Conservation (phyloP, 1,284 basidiomycete genomes). For the Ceratobasidium papillatum region DNA sequence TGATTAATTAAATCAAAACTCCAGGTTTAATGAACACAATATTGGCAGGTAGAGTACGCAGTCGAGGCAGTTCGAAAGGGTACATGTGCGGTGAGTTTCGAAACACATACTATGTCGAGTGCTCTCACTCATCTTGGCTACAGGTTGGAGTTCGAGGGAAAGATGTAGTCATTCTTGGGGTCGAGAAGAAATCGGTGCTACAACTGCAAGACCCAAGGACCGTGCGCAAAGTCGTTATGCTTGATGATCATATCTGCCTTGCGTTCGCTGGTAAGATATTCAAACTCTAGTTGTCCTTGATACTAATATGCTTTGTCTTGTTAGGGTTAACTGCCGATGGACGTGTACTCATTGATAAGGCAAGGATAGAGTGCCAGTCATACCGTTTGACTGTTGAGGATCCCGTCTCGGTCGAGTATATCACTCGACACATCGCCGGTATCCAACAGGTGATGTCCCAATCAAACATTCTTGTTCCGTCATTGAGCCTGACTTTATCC, state of each 20-base stretch:
- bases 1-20: constrained; percentile 46
- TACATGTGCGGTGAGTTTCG: constrained; percentile 85
- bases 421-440: constrained; percentile 96
- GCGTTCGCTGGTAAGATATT: constrained; percentile 88
- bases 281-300: not conserved
- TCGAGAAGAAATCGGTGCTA: constrained; percentile 98
- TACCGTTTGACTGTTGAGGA: constrained; percentile 98
- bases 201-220: constrained; percentile 98
- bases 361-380: constrained; percentile 96
- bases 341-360: constrained; percentile 97
- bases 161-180: constrained; percentile 94
- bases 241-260: constrained; percentile 97
- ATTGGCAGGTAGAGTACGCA: constrained; percentile 92
- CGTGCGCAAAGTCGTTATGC: constrained; percentile 97
- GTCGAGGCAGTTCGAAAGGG: constrained; percentile 96
- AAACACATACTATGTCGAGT: not conserved
- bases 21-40: constrained; percentile 45
- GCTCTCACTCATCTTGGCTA: constrained; percentile 22
- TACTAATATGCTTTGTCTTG: not conserved
- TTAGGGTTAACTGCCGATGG: constrained; percentile 96
- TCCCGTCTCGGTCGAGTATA: constrained; percentile 97
- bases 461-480: constrained; percentile 3
- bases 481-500: constrained; percentile 29
- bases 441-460: constrained; percentile 86
- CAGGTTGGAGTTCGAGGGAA: constrained; percentile 96